Evolutionary conservation across 306 rosid species (phyloP), one percentile per base, ranked within the genome.

Genomic region (Acmispon strigosus): DNA sequence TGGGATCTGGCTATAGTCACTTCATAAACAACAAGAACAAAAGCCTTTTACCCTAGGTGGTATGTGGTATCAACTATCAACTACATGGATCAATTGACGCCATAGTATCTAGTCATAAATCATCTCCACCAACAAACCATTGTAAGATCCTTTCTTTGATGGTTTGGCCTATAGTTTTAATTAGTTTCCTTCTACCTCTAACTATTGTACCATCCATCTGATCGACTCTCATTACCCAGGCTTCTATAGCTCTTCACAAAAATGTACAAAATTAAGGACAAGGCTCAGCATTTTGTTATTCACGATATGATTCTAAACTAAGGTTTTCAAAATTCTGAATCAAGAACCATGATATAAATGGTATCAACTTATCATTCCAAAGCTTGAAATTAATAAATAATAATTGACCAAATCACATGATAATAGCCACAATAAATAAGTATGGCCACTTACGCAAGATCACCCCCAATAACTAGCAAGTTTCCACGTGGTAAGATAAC

Each of bases 391-490:
- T 36, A 62, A 29, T 50, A 75, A 66, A 5, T 44, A 36, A 66
- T 47, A 54, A 59, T 10, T 42, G 41, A 69, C 47, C 52, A 62
- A 47, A 27, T 57, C 27, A 76, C 42, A 18, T 42, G 14, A 39
- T 29, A 54, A 13, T 54, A 4, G 19, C 59, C 69, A 69, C 54
- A 66, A 10, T 8, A 51, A 60, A 69, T 16, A 41, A 39, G 32
- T 47, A 56, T 36, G 29, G 58, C 75, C 70, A 83, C 99, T 80
- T 85, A 94, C 97, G 99, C 99, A 12, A 94, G 97, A 86, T 94
- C 99, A 43, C 99, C 99, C 81, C 99, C 99, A 74, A 89, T 89
- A 80, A 94, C 81, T 65, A 94, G 92, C 78, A 94, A 72, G 80
- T 91, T 65, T 41, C 96, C 99, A 62, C 99, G 96, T 7, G 91